These are phyloP conservation scores for Pichia heedii DNA, from an alignment of 805 yeast species.

Conservation along the genomic window DNA sequence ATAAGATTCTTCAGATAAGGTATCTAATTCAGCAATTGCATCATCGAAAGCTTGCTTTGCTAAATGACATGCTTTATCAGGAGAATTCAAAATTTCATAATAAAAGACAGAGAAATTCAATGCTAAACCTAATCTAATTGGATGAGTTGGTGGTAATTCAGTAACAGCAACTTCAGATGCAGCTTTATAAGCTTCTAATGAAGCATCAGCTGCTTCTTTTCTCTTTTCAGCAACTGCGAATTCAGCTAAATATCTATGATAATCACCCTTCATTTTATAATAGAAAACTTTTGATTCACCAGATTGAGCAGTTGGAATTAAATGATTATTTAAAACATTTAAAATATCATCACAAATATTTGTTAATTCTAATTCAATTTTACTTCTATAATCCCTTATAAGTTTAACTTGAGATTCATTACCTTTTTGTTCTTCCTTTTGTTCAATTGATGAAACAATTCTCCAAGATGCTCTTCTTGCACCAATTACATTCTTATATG, in stretches of 20 bases:
- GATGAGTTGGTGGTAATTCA: slow-evolving; percentile 97
- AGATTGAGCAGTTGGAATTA: slow-evolving; percentile 88
- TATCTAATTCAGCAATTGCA: slow-evolving; percentile 97
- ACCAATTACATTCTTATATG: slow-evolving; percentile 97
- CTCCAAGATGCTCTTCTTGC: slow-evolving; percentile 99
- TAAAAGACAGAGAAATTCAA: slow-evolving; percentile 96
- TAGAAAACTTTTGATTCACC: slow-evolving; percentile 98
- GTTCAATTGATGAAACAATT: slow-evolving; percentile 95
- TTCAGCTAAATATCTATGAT: slow-evolving; percentile 98
- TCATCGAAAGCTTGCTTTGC: slow-evolving; percentile 99
- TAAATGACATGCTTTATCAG: slow-evolving; percentile 97
- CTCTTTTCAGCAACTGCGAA: slow-evolving; percentile 88
- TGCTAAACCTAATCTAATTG: slow-evolving; percentile 96
- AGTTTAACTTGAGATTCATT: slow-evolving; percentile 82
- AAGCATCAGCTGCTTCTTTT: slow-evolving; percentile 84
- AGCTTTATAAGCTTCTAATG: slow-evolving; percentile 88
- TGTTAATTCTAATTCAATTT: slow-evolving; percentile 87
- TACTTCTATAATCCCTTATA: slow-evolving; percentile 89
- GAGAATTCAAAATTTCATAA: slow-evolving; percentile 96
- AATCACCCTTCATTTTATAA: slow-evolving; percentile 99
- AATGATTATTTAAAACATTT: slow-evolving; percentile 76
- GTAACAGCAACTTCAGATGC: slow-evolving; percentile 97
- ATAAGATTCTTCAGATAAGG: slow-evolving; percentile 95
- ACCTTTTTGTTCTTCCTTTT: slow-evolving; percentile 95
- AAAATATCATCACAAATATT: slow-evolving; percentile 92